Conservation (phyloP, 2,329 filamentous ascomycete genomes). For the Aspergillus neotritici region DNA sequence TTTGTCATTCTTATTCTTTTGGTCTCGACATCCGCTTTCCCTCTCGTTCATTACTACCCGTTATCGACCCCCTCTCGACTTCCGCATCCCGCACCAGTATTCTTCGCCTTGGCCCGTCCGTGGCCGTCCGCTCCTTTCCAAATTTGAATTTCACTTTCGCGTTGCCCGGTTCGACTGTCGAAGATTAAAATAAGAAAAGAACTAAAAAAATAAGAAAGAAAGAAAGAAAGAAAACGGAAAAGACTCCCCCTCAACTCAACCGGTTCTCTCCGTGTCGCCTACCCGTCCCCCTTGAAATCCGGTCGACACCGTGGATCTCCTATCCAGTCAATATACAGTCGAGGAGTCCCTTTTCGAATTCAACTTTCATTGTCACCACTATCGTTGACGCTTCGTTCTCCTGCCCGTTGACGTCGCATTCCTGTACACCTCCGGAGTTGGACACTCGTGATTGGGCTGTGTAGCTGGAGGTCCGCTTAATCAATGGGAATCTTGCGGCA, state of each 20-base stretch:
- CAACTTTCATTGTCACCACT: not conserved
- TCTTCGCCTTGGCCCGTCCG: constrained; percentile 22
- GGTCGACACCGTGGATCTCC: too few species aligned
- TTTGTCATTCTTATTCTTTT: constrained; percentile 6
- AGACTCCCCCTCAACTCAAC: too few species aligned
- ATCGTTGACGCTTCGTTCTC: not conserved
- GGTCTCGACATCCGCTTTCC: constrained; percentile 9
- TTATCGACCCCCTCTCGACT: constrained; percentile 1
- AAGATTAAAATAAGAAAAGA: not conserved
- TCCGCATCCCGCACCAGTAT: constrained; percentile 1
- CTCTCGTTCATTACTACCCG: constrained; percentile 9
- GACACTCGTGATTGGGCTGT: constrained; percentile 1
- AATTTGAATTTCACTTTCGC: constrained; percentile 6
- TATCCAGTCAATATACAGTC: too few species aligned
- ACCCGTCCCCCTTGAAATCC: too few species aligned
- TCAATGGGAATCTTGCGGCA: constrained; percentile 19
- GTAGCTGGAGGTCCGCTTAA: constrained; percentile 3
- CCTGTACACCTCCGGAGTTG: not conserved
- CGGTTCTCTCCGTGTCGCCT: too few species aligned
- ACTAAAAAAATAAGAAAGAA: too few species aligned
- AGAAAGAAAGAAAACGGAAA: too few species aligned
- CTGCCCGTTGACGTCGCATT: constrained; percentile 4
- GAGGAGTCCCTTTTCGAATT: too few species aligned
- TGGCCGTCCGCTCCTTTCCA: constrained; percentile 38
- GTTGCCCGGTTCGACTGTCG: constrained; percentile 7